Evolutionary conservation across 1,284 basidiomycete species (phyloP), one percentile per base, ranked within the genome.

Genomic region (Coriolopsis trogii): DNA sequence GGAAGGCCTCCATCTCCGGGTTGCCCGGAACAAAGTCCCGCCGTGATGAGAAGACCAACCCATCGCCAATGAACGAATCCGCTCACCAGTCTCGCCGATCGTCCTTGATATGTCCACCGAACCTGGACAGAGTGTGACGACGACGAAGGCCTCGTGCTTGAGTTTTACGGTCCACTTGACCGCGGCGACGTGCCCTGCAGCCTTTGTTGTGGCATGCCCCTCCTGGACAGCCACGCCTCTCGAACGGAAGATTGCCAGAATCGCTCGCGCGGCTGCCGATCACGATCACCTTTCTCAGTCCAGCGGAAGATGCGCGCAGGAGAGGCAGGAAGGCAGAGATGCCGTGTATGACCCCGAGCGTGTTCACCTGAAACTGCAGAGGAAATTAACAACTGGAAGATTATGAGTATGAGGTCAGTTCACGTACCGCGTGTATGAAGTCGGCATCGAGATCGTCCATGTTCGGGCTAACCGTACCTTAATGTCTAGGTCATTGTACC

Each of bases 281-380:
- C 9, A 66, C 65, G 49, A 75, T 52, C 25, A 78, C 69, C 53
- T 71, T 75, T 62, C 73, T 74, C n/a, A 57, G 41, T 2, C 60
- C 34, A 1, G 39, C 41, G 12, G 9, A 16, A 1, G 73, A 69
- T 5, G 65, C 67, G 20, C 64, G 63, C 12, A 78, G 63, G 21
- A 78, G 69, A 1, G 76, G 74, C 2, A 64, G 51, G 50, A 65
- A 78, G 0, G 66, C 65, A 46, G 72, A 70, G 49, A 67, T 73
- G 36, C 64, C 64, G 50, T 70, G 67, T 1, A 76, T 62, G 10
- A 66, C 61, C 15, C 74, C 73, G 40, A 76, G 49, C 20, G 70
- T 67, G 56, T 78, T 77, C 28, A 69, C 52, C 16, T 67, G 62
- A 62, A 68, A 67, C 66, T 67, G 23, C 10, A 2, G 13, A 12